Evolutionary conservation across 306 rosid genomes (phyloP), one percentile per base, ranked within the genome.

Genomic region (Sophora flavescens): DNA sequence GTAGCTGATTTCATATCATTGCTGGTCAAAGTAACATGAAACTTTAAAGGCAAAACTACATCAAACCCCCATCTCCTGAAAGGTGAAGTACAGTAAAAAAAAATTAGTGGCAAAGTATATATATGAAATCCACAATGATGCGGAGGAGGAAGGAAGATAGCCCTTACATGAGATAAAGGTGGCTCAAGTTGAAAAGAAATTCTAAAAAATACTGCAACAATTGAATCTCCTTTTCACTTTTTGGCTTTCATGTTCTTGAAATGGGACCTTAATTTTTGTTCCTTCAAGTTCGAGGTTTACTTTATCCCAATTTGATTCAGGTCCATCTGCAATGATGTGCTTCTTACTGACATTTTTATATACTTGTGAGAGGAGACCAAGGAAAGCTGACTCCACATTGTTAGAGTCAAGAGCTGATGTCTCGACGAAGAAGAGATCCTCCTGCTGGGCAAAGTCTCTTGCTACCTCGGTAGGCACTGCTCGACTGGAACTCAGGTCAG

Each of bases 361-460:
- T 59, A 95, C 88, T 78, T 95, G 97, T 3, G 97, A 90, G 28
- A 95, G 89, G 83, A 92, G 87, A 13, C 88, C 86, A 3, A 88
- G 63, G 82, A 95, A 95, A 39, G 99, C 95, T 11, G 91, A 57
- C 80, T 90, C 97, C 51, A 95, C 97, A 75, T 95, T 95, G 18
- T 78, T 95, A 47, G 92, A 82, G 86, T 92, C 96, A 5, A 95
- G 97, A 0, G 99, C 99, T 1, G 99, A 95, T 48, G 99, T 88
- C 86, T 95, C 99, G 74, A 89, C 79, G 80, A 95, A 95, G 87
- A 87, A 95, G 12, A 95, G 96, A 80, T 69, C 88, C 83, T 88
- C 90, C 75, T 78, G 85, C 80, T 90, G 82, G 4, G 99, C 96
- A 28, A 90, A 84, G 72, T 92, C 97, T 79, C 87, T 82, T 1